Evolutionary conservation across 306 rosid genomes (phyloP).

Genomic region (Rosa rugosa): DNA sequence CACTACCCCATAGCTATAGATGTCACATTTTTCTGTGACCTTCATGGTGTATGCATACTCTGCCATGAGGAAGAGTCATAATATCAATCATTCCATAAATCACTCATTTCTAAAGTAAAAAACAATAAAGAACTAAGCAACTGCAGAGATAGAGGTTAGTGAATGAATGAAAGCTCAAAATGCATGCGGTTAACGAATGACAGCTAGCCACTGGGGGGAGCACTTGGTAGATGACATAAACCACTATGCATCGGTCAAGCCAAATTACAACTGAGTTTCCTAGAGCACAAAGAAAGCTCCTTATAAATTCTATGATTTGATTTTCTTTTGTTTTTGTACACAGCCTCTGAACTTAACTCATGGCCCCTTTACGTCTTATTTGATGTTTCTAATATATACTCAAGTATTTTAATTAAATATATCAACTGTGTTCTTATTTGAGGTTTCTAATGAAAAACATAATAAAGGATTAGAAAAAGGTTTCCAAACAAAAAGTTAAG

Average conservation of each 20-base stretch:
- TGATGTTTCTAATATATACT: not conserved
- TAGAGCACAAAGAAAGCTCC: not conserved
- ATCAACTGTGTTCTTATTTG: not conserved
- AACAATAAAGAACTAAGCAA: not conserved
- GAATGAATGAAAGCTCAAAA: not conserved
- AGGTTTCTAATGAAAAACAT: not conserved
- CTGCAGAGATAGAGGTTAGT: not conserved
- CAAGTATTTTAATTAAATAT: not conserved
- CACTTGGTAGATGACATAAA: not conserved
- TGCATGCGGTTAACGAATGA: not conserved
- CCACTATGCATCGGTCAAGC: not conserved
- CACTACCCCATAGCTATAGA: constrained; percentile 93
- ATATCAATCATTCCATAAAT: constrained; percentile 8
- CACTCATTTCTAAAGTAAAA: not conserved
- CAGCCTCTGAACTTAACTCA: not conserved
- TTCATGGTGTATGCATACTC: constrained; percentile 99
- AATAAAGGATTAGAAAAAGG: not conserved
- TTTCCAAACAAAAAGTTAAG: not conserved
- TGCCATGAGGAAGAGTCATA: constrained; percentile 36
- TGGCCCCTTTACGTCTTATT: not conserved
- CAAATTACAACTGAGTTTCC: not conserved
- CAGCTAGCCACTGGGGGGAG: not conserved
- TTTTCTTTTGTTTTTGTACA: not conserved
- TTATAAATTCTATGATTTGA: not conserved
- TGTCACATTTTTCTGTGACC: constrained; percentile 94